Percentiles rank a stretch among this genome's conserved stretches.
Conservation (phyloP, 2,329 filamentous ascomycete genomes). For the Decorospora gaudefroyi region DNA sequence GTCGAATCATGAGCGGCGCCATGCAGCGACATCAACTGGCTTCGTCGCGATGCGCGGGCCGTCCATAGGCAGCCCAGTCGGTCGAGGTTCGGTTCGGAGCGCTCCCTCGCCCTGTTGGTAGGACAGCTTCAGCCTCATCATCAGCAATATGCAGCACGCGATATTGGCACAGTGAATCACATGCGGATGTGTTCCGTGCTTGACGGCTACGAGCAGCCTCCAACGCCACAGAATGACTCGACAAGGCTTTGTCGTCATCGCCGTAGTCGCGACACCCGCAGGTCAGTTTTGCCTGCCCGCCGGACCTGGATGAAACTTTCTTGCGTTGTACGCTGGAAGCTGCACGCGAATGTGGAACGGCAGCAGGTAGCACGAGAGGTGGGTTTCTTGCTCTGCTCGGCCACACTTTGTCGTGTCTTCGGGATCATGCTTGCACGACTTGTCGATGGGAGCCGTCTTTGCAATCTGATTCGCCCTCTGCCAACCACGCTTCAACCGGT, state of each 20-base stretch:
- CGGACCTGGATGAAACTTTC: slow-evolving; percentile 11
- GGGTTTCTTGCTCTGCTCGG: slow-evolving; percentile 25
- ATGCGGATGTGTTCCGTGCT: slow-evolving; percentile 16
- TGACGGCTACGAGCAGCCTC: slow-evolving; percentile 32
- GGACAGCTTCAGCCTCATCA: slow-evolving; percentile 35
- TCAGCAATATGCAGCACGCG: slow-evolving; percentile 28
- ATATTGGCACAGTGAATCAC: slow-evolving; percentile 34
- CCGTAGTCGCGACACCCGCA: background rate
- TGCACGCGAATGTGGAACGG: slow-evolving; percentile 22
- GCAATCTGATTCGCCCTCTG: slow-evolving; percentile 40
- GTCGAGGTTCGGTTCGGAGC: slow-evolving; percentile 19
- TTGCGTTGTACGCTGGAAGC: too few relatives aligned
- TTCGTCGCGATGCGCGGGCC: slow-evolving; percentile 16
- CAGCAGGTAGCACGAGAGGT: slow-evolving; percentile 5
- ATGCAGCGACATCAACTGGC: slow-evolving; percentile 1
- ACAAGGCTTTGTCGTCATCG: slow-evolving; percentile 20
- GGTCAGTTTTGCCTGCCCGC: slow-evolving; percentile 3
- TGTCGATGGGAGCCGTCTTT: slow-evolving; percentile 28
- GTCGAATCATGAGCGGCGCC: slow-evolving; percentile 19
- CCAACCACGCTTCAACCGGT: slow-evolving; percentile 23
- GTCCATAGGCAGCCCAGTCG: slow-evolving; percentile 15
- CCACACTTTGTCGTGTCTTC: slow-evolving; percentile 22
- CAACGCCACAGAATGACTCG: slow-evolving; percentile 12
- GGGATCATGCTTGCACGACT: slow-evolving; percentile 33
- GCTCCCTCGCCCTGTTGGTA: slow-evolving; percentile 12